These are phyloP conservation scores for Potentilla sterilis DNA, from an alignment of 306 rosid genomes.

Conservation along the genomic window DNA sequence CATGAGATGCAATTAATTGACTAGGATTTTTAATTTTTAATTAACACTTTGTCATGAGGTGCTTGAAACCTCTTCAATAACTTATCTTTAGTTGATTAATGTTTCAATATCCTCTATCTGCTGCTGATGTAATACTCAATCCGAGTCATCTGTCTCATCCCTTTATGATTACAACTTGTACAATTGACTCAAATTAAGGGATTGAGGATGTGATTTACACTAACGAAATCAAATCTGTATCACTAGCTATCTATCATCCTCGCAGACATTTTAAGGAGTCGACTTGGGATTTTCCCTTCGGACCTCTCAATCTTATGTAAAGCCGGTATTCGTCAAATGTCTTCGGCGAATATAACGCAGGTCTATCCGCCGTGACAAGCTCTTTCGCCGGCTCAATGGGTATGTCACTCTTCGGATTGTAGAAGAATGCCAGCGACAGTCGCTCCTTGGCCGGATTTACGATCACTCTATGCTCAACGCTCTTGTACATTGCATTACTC, in stretches of 20 bases:
- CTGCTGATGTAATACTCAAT: background rate
- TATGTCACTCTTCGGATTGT: slow-evolving; percentile 84
- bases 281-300: slow-evolving; percentile 79
- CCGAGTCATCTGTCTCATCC: background rate
- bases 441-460: slow-evolving; percentile 75
- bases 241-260: background rate
- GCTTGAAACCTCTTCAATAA: background rate
- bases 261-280: slow-evolving; percentile 57
- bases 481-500: slow-evolving; percentile 78
- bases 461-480: slow-evolving; percentile 90
- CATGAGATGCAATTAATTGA: background rate
- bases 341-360: slow-evolving; percentile 63
- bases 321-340: slow-evolving; percentile 87
- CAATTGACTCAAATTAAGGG: slow-evolving; percentile 4
- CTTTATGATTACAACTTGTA: slow-evolving; percentile 17
- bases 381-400: slow-evolving; percentile 66
- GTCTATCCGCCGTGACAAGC: slow-evolving; percentile 46
- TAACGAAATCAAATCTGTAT: background rate
- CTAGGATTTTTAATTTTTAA: background rate
- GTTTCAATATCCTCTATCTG: background rate
- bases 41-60: background rate
- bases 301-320: slow-evolving; percentile 72
- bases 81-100: background rate
- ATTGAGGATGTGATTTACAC: slow-evolving; percentile 11
- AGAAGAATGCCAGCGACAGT: slow-evolving; percentile 83